A percentile compares a stretch with the other conserved stretches of the same genome.
Conservation (phyloP, 805 yeast species). For the Ogataea haglerorum region DNA sequence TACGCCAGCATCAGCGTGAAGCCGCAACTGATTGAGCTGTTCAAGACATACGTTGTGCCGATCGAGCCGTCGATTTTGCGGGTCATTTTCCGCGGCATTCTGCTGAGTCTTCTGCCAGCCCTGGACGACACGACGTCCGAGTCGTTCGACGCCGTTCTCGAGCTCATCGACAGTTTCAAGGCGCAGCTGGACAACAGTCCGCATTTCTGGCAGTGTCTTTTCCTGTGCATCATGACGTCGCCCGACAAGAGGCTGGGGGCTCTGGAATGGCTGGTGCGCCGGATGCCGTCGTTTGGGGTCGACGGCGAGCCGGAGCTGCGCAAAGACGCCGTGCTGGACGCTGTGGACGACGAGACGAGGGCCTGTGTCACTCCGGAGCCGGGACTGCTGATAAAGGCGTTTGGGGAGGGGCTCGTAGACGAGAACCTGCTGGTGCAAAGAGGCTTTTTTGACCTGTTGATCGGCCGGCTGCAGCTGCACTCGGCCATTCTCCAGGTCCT, state of each 20-base stretch:
- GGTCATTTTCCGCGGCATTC: slow-evolving; percentile 60
- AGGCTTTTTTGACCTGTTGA: slow-evolving; percentile 81
- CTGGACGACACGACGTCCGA: slow-evolving; percentile 92
- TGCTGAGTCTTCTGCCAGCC: slow-evolving; percentile 78
- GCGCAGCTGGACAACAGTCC: slow-evolving; percentile 57
- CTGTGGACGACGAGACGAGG: slow-evolving; percentile 41
- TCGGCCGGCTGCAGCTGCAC: slow-evolving; percentile 62
- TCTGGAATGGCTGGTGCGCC: slow-evolving; percentile 64
- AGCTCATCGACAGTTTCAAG: slow-evolving; percentile 59
- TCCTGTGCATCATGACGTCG: slow-evolving; percentile 69
- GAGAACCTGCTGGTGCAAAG: slow-evolving; percentile 76
- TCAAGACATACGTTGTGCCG: slow-evolving; percentile 51
- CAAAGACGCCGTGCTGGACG: slow-evolving; percentile 22
- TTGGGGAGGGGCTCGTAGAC: slow-evolving; percentile 61
- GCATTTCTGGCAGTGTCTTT: slow-evolving; percentile 84
- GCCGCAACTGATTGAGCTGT: slow-evolving; percentile 66
- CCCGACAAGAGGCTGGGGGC: slow-evolving; percentile 84
- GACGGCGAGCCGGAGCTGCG: slow-evolving; percentile 4
- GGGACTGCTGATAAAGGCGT: slow-evolving; percentile 72
- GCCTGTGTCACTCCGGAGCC: slow-evolving; percentile 73
- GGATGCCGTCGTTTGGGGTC: slow-evolving; percentile 56
- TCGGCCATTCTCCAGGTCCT: slow-evolving; percentile 52
- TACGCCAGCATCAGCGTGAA: slow-evolving; percentile 87
- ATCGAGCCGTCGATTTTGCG: slow-evolving; percentile 49
- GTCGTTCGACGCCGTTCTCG: slow-evolving; percentile 59